Evolutionary conservation across 73 alveolate genomes (phyloP).

Genomic region (Paramecium octaurelia): DNA sequence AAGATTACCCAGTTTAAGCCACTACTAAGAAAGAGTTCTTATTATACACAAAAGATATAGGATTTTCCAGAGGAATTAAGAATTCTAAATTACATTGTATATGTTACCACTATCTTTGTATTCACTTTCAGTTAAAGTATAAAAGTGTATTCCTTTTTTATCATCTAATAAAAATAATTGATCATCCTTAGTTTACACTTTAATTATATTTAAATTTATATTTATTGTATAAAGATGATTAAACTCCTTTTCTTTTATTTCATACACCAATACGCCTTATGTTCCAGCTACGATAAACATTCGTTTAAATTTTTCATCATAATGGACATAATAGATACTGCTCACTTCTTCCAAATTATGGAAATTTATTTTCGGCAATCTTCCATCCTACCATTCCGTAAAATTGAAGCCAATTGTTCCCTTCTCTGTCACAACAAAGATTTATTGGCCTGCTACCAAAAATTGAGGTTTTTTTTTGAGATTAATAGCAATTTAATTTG

Average conservation of each 20-base stretch:
- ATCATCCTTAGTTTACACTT: background rate
- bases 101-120: background rate
- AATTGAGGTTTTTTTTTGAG: background rate
- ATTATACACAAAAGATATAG: background rate
- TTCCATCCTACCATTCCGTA: background rate
- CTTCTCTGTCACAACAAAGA: background rate
- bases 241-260: background rate
- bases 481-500: background rate
- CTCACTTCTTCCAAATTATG: background rate
- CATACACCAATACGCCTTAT: background rate
- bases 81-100: background rate
- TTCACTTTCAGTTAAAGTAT: background rate
- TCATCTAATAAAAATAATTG: slow-evolving; percentile 8
- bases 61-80: slow-evolving; percentile 4
- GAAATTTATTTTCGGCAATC: background rate
- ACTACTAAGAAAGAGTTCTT: background rate
- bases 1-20: background rate
- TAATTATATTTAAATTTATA: background rate
- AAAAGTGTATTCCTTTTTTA: slow-evolving; percentile 19
- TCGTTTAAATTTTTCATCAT: background rate
- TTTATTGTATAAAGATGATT: background rate
- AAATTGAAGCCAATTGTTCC: background rate
- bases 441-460: background rate
- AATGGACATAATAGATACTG: background rate
- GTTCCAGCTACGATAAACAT: background rate